These are phyloP conservation scores for Aspergillus sp. DNA, from an alignment of 2,329 filamentous ascomycete species.

Conservation along the genomic window DNA sequence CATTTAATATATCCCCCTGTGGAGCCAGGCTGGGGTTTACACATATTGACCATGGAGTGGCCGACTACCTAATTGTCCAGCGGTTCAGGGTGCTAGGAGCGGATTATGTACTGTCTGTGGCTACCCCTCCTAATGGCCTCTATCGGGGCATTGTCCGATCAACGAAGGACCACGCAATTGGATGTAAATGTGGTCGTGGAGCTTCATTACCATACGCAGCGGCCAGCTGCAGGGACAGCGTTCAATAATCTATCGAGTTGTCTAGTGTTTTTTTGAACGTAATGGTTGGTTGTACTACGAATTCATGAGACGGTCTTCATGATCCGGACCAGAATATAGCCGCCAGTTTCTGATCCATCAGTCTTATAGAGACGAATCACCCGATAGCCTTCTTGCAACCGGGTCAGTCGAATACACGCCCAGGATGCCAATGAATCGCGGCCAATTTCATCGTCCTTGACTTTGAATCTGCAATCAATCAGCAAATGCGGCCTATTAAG, in stretches of 20 bases:
- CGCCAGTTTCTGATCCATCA: constrained; percentile 64
- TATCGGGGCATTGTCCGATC: no score
- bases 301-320: constrained; percentile 50
- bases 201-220: background rate
- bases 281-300: background rate
- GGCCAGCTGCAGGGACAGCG: background rate
- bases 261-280: background rate
- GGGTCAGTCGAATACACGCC: constrained; percentile 83
- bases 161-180: background rate
- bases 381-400: constrained; percentile 71
- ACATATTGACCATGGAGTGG: no score
- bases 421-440: constrained; percentile 79
- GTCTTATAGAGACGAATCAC: constrained; percentile 74
- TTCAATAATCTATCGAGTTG: background rate
- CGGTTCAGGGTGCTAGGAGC: no score
- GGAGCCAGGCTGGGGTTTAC: no score
- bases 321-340: constrained; percentile 72
- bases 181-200: background rate
- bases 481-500: background rate
- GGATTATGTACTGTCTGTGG: no score
- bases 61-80: no score
- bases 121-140: background rate
- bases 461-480: constrained; percentile 62
- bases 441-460: constrained; percentile 82
- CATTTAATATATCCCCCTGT: no score